Evolutionary conservation across 305 asterid species (phyloP).

Genomic region (Fraxinus ornus): DNA sequence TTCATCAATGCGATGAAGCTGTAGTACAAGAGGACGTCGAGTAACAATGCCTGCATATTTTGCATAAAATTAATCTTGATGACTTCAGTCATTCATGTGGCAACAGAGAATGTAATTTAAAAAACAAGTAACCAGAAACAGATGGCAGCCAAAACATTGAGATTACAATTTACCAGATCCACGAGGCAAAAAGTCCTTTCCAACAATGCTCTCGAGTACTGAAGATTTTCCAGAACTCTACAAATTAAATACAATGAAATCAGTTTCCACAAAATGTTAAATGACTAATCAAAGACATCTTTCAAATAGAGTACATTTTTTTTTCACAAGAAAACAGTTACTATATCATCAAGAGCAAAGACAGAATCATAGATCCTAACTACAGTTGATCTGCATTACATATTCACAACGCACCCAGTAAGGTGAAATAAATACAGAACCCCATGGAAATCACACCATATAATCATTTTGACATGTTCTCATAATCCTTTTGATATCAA

Average conservation of each 20-base stretch:
- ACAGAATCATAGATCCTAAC: conserved; percentile 2
- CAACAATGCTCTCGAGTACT: conserved; percentile 77
- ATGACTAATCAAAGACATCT: conserved; percentile 12
- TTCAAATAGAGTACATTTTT: too few relatives aligned
- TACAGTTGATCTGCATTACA: neutral
- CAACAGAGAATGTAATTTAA: too few relatives aligned
- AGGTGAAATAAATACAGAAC: too few relatives aligned
- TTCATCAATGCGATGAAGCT: conserved; percentile 82
- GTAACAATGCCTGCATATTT: conserved; percentile 81
- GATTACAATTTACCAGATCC: conserved; percentile 61
- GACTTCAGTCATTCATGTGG: neutral
- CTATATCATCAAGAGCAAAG: neutral
- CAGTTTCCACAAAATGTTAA: conserved; percentile 1
- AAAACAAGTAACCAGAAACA: too few relatives aligned
- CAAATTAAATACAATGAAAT: conserved; percentile 19
- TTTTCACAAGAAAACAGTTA: neutral
- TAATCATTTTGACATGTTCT: neutral
- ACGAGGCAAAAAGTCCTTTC: conserved; percentile 85
- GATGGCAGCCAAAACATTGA: conserved; percentile 14
- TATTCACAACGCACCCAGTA: neutral
- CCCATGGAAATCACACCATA: neutral
- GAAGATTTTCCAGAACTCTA: conserved; percentile 92
- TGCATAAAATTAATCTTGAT: neutral
- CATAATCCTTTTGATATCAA: neutral
- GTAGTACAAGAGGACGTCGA: conserved; percentile 95